Base-by-base conservation (phyloP, 2,329 filamentous ascomycete species). In the Hymenoscyphus scutula region DNA sequence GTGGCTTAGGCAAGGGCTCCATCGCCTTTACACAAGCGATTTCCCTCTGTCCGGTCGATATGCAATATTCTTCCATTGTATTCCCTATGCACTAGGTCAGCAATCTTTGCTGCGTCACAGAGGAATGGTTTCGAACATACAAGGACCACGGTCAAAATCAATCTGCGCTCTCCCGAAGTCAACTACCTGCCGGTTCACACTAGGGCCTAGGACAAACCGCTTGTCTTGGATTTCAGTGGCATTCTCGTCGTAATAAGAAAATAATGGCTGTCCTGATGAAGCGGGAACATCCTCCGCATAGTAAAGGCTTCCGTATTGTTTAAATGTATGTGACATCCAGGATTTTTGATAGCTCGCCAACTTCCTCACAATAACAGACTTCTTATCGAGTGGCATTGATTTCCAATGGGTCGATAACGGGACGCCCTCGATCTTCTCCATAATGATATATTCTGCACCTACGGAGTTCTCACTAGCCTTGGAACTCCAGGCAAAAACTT, bases 401-500 rank as follows among this genome's bases (percentile, higher is more conserved):
- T 68, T 48, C 66, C 66, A 65, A 2, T 59, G 27, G 25, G 72
- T 29, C 10, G 70, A 65, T 23, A 77, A 60, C n/a, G 64, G 65
- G 54, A 75, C 62, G 6, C 75, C 75, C 34, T 58, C 29, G 7
- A 68, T 72, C 65, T 76, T 74, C 62, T 76, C 76, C 72, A 76
- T 76, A 38, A 78, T 76, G 23, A 77, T 77, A 54, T 77, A 77
- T 62, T 76, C 74, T 17, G 67, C 70, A 34, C 73, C 72, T 34
- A 77, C 72, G 4, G 65, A 34, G 62, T 74, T 76, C n/a, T 27
- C n/a, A 2, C 60, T 58, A 3, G 68, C 61, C 60, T 77, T 72
- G 59, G 77, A 70, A 66, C 69, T 76, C 76, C 76, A 80, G 59
- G 77, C 76, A 7, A 78, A 68, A 41, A 80, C 74, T 60, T 64